These are phyloP conservation scores for Tulasnella sp. DNA, from an alignment of 768 basidiomycete genomes.

Conservation along the genomic window DNA sequence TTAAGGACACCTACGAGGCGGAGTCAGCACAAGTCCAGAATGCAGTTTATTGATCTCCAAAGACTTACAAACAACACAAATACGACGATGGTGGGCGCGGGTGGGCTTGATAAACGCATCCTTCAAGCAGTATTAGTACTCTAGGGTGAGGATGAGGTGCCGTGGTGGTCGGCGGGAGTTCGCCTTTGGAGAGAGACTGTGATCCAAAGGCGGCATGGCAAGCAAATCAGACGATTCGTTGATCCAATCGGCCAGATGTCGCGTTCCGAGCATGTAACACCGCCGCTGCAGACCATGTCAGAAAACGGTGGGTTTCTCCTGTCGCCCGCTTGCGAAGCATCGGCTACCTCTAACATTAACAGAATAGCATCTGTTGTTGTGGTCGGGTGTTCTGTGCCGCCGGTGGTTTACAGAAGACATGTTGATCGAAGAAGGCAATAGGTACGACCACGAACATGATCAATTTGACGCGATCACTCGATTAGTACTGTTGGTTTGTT, in stretches of 20 bases:
- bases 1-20: conserved; percentile 51
- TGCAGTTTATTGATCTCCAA: not conserved
- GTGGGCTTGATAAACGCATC: conserved; percentile 64
- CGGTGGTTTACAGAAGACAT: not conserved
- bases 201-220: not conserved
- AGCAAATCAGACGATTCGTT: too few species aligned
- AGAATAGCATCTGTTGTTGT: too few species aligned
- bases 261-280: not conserved
- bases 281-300: not conserved
- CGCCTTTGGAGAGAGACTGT: not conserved
- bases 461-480: not conserved
- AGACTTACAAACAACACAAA: conserved; percentile 63
- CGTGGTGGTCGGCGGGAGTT: conserved; percentile 16
- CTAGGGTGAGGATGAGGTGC: conserved; percentile 45
- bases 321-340: too few species aligned
- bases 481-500: not conserved
- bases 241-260: too few species aligned
- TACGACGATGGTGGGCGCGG: conserved; percentile 68
- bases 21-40: not conserved
- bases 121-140: conserved; percentile 52
- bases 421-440: not conserved
- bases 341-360: too few species aligned
- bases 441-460: too few species aligned
- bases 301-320: too few species aligned
- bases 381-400: too few species aligned